These are phyloP conservation scores for Lodderomyces beijingensis DNA, from an alignment of 1,139 yeast species.

Conservation along the genomic window DNA sequence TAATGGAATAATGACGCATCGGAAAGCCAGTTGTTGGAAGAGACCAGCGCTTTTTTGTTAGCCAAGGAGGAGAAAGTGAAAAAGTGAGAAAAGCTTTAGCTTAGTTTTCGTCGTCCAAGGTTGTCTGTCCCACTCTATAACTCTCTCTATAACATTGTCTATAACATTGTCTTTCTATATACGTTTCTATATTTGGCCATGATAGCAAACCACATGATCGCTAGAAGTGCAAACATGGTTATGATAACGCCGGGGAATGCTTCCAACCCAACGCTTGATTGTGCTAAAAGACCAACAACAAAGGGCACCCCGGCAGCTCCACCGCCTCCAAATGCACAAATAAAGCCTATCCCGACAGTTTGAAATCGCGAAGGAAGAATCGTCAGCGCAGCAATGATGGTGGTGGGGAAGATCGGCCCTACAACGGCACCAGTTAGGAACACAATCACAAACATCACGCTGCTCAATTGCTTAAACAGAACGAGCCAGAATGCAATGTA, in stretches of 20 bases:
- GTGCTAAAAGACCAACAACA: constrained; percentile 49
- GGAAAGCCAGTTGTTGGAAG: too few relatives aligned
- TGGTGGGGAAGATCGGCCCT: constrained; percentile 82
- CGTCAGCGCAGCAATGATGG: constrained; percentile 60
- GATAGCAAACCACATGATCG: constrained; percentile 26
- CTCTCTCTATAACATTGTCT: too few relatives aligned
- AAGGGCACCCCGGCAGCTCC: constrained; percentile 76
- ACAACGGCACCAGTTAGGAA: constrained; percentile 61
- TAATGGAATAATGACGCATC: too few relatives aligned
- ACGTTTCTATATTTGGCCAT: constrained; percentile 15
- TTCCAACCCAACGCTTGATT: constrained; percentile 31
- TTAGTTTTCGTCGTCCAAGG: too few relatives aligned
- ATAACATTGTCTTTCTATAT: constrained; percentile 14
- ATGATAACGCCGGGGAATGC: constrained; percentile 32
- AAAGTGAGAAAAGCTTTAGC: too few relatives aligned
- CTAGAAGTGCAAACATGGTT: constrained; percentile 22
- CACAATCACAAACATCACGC: constrained; percentile 30
- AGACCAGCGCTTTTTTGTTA: too few relatives aligned
- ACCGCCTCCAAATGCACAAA: constrained; percentile 70
- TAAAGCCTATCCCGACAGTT: constrained; percentile 67
- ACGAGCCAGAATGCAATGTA: constrained; percentile 28
- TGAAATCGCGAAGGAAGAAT: constrained; percentile 59
- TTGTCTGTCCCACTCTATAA: too few relatives aligned
- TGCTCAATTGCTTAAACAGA: constrained; percentile 14
- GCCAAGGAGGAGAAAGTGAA: too few relatives aligned